phyloP scores from a whole-genome alignment of 2,329 filamentous ascomycete species.

The Aspergillus nomiae region DNA sequence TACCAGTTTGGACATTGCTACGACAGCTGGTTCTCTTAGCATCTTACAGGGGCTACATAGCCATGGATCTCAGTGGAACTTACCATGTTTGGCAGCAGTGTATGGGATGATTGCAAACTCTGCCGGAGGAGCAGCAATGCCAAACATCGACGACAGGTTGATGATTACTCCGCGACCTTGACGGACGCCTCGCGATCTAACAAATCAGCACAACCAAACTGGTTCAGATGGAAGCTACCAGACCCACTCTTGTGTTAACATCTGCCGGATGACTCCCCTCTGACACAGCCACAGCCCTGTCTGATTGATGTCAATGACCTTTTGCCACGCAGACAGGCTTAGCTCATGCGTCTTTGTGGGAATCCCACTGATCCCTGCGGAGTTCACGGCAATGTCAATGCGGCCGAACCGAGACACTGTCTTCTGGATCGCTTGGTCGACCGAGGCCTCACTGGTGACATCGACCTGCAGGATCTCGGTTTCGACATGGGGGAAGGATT shows the following conservation, averaged over 20 bases:
- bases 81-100: constrained; percentile 29
- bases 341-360: constrained; percentile 50
- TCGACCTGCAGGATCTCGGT: constrained; percentile 49
- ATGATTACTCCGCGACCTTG: constrained; percentile 28
- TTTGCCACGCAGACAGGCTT: constrained; percentile 52
- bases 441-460: constrained; percentile 47
- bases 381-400: constrained; percentile 59
- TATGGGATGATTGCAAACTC: constrained; percentile 21
- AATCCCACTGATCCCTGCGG: constrained; percentile 54
- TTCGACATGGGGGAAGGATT: constrained; percentile 43
- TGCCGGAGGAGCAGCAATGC: constrained; percentile 18
- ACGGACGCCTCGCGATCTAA: constrained; percentile 18
- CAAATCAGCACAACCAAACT: not conserved
- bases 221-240: not conserved
- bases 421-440: constrained; percentile 47
- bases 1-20: constrained; percentile 28
- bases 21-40: constrained; percentile 20
- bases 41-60: not conserved
- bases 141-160: constrained; percentile 29
- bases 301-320: constrained; percentile 56
- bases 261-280: constrained; percentile 47
- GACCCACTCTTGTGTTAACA: constrained; percentile 29
- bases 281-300: constrained; percentile 62
- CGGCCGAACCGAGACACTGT: constrained; percentile 52
- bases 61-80: not conserved